These are phyloP conservation scores for Cylindrotheca fusiformis DNA, from an alignment of 108 stramenopile species.

Conservation along the genomic window DNA sequence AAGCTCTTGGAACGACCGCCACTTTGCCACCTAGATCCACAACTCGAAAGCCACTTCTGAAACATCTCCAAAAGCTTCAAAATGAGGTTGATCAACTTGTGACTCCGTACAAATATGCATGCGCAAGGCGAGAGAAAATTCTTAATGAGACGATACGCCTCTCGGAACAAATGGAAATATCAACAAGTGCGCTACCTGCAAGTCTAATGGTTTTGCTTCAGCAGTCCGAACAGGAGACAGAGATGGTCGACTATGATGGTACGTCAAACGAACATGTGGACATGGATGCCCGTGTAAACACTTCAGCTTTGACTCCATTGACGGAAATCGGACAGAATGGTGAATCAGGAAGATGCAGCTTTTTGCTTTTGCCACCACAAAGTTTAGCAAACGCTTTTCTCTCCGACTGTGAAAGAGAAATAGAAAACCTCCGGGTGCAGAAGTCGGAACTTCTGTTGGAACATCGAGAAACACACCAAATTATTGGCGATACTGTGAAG, in stretches of 20 bases:
- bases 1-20: too few relatives aligned
- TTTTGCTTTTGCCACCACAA: slow-evolving; percentile 12
- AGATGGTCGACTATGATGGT: too few relatives aligned
- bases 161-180: slow-evolving; percentile 14
- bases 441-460: slow-evolving; percentile 54
- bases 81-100: slow-evolving; percentile 25
- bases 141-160: slow-evolving; percentile 22
- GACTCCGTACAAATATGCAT: slow-evolving; percentile 31
- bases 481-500: slow-evolving; percentile 22
- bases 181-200: slow-evolving; percentile 10
- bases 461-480: slow-evolving; percentile 35
- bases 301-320: too few relatives aligned
- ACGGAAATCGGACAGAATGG: too few relatives aligned
- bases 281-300: too few relatives aligned
- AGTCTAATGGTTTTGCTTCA: slow-evolving; percentile 13
- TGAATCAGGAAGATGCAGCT: too few relatives aligned
- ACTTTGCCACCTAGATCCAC: too few relatives aligned
- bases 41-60: slow-evolving; percentile 32
- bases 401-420: slow-evolving; percentile 50
- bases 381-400: slow-evolving; percentile 31
- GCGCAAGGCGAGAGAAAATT: slow-evolving; percentile 36
- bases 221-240: slow-evolving; percentile 15
- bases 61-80: slow-evolving; percentile 30
- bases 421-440: slow-evolving; percentile 48
- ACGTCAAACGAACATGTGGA: too few relatives aligned